phyloP scores from a whole-genome alignment of 345 rosid genomes.

The Eucalyptus globulus region DNA sequence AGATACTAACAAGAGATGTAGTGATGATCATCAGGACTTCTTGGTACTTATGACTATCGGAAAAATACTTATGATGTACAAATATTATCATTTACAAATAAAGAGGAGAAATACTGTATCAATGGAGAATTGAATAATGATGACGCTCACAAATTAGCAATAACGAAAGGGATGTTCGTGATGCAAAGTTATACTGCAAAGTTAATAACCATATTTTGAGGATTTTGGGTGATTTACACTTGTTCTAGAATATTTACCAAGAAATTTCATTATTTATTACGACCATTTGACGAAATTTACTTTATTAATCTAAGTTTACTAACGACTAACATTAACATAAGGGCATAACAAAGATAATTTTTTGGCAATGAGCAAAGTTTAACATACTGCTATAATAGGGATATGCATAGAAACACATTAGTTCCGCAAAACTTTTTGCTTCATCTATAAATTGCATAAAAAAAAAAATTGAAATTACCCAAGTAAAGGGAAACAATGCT shows the following conservation, averaged over 20 bases:
- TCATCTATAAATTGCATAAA: neutral
- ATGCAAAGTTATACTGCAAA: neutral
- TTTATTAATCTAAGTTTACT: neutral
- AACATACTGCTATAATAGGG: neutral
- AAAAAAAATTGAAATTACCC: no score
- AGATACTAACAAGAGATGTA: neutral
- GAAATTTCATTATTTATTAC: neutral
- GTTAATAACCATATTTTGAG: neutral
- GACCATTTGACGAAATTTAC: neutral
- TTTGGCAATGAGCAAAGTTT: neutral
- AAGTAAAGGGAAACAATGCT: no score
- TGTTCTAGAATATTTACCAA: fast-evolving
- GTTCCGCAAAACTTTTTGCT: neutral
- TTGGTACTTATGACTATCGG: fast-evolving
- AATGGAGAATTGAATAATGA: neutral
- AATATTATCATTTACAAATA: neutral
- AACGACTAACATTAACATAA: neutral
- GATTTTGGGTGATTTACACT: neutral
- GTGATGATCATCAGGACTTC: neutral
- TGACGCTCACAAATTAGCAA: neutral
- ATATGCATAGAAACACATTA: neutral
- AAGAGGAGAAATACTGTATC: neutral
- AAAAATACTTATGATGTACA: neutral
- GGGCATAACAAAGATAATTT: neutral
- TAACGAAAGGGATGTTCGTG: neutral